Conservation (phyloP, 2,329 filamentous ascomycete species). For the Verticillium zaregamsianum region DNA sequence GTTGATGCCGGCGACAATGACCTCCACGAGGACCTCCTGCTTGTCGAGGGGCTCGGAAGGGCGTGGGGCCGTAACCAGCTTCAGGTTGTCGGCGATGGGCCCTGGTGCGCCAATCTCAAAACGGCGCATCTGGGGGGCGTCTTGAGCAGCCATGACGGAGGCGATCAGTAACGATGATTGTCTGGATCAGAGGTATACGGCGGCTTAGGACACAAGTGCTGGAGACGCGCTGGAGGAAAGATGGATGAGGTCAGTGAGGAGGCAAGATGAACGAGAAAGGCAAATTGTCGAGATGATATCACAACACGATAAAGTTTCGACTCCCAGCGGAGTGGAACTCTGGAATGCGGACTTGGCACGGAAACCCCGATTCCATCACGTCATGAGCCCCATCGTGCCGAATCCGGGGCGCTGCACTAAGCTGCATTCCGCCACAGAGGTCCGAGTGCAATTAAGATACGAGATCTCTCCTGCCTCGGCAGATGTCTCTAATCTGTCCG, state of each 20-base stretch:
- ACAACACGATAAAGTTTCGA: background rate
- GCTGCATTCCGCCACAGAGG: background rate
- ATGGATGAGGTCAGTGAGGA: background rate
- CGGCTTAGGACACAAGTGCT: background rate
- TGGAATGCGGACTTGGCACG: background rate
- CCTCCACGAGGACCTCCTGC: conserved; percentile 49
- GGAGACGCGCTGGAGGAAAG: background rate
- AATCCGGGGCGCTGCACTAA: background rate
- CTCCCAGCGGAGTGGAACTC: background rate
- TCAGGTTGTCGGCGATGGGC: background rate
- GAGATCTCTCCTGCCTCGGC: too few relatives aligned
- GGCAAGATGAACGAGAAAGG: background rate
- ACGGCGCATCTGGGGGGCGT: background rate
- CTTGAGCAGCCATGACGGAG: background rate
- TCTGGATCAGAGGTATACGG: background rate
- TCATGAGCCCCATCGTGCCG: background rate
- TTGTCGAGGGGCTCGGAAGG: conserved; percentile 31
- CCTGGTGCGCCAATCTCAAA: background rate
- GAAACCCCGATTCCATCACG: background rate
- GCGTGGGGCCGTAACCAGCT: conserved; percentile 25
- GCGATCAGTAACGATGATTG: background rate
- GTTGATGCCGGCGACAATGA: conserved; percentile 52
- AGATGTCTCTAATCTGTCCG: too few relatives aligned
- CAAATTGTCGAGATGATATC: background rate
- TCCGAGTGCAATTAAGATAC: background rate